phyloP scores from a whole-genome alignment of 331 rosid species.

The Arachis monticola region DNA sequence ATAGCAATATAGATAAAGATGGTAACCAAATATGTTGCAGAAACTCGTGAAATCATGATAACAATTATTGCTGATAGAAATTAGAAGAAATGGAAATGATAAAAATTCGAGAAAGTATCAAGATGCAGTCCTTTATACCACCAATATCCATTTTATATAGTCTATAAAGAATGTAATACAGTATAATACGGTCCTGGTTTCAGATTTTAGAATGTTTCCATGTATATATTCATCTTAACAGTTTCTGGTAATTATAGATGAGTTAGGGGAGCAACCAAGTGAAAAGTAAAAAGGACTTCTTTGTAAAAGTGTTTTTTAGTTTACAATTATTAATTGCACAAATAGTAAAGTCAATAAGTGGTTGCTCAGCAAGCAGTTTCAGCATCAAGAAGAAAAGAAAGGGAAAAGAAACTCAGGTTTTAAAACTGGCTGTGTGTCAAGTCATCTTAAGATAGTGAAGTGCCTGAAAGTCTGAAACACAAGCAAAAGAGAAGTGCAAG shows the following conservation, averaged over 20 bases:
- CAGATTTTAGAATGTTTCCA: conserved; percentile 13
- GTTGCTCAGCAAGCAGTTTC: conserved; percentile 30
- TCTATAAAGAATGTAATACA: not conserved
- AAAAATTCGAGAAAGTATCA: conserved; percentile 16
- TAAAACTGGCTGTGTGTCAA: conserved; percentile 6
- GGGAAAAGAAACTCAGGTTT: not conserved
- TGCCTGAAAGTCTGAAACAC: conserved; percentile 5
- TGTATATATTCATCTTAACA: conserved; percentile 3
- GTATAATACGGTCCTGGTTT: not conserved
- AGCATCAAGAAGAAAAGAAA: not conserved
- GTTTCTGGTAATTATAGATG: conserved; percentile 3
- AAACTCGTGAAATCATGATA: conserved; percentile 5
- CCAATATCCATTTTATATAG: not conserved
- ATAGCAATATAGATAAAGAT: not conserved
- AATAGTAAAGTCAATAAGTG: conserved; percentile 23
- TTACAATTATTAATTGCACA: conserved; percentile 5
- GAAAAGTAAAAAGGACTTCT: conserved; percentile 8
- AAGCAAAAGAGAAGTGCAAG: conserved; percentile 31
- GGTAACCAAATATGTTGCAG: conserved; percentile 6
- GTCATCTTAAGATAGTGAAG: conserved; percentile 25
- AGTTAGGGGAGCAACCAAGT: not conserved
- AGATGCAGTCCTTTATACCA: not conserved
- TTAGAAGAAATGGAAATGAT: conserved; percentile 1
- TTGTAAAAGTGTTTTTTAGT: not conserved
- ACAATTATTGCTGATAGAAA: conserved; percentile 27